Base-by-base conservation (phyloP, 306 rosid genomes). In the Malus sieversii region DNA sequence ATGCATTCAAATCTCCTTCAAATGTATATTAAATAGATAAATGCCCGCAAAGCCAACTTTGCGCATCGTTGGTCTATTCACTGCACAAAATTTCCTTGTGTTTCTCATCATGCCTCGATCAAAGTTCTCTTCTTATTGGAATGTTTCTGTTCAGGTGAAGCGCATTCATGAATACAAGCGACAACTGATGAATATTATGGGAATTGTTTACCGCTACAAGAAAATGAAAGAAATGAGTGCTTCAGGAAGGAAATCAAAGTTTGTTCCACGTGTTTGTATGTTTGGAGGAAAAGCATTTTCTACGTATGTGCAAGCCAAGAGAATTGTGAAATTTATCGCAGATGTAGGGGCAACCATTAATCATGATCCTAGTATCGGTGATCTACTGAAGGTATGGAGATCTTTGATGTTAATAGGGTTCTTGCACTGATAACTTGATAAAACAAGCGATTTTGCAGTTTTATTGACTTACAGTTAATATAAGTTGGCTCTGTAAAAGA, bases 111-210 rank as follows among this genome's bases (percentile, higher is more conserved):
- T 44, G 35, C 44, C 55, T 15, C 55, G 16, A 71, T 53, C 64
- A n/a, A 71, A 71, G 8, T 82, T 70, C 59, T 19, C 68, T 71
- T 57, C 62, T 20, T 57, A 12, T 61, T 61, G 2, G 66, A 23
- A 27, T 27, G 35, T 3, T 27, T 74, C 27, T 77, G 14, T 85
- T 72, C 74, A 95, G 99, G 99, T 95, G 83, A 95, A 95, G 91
- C 94, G 99, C 83, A 95, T 95, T 84, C 99, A 95, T 84, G 99
- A 95, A 80, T 95, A 95, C 84, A 95, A 95, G 79, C 86, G 99
- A 69, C 99, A 95, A 76, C 76, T 95, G 53, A 15, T 95, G 86
- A 95, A 95, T 73, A 89, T 95, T 69, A 82, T 95, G 22, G 99
- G 99, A 77, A 95, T 95, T 72, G 97, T 92, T 81, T 89, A 92